Conservation (phyloP, 805 yeast species). For the Dipodascopsis uninucleata region DNA sequence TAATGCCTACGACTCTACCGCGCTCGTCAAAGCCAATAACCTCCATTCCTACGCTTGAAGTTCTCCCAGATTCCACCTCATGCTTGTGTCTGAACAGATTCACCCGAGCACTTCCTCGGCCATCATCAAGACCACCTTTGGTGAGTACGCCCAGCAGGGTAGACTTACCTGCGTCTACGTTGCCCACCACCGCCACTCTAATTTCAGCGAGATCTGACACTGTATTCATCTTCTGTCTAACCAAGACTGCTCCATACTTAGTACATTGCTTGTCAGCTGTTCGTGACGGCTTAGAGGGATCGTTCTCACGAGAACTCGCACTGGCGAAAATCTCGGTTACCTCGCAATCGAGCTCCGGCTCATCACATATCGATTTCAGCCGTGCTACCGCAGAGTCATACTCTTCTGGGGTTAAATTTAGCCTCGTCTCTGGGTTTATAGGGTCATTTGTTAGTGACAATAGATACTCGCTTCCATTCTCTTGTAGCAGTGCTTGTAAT, state of each 20-base stretch:
- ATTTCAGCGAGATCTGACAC: conserved; percentile 25
- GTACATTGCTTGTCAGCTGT: not conserved
- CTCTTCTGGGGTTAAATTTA: conserved; percentile 9
- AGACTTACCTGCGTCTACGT: conserved; percentile 29
- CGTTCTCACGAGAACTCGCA: not conserved
- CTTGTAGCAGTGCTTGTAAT: conserved; percentile 8
- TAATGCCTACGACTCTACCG: conserved; percentile 22
- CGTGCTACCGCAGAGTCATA: conserved; percentile 13
- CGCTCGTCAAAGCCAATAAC: conserved; percentile 26
- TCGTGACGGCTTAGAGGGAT: not conserved
- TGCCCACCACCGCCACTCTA: conserved; percentile 28
- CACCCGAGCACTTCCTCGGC: conserved; percentile 28
- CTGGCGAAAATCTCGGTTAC: conserved; percentile 13
- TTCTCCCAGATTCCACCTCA: conserved; percentile 26
- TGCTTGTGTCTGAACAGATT: conserved; percentile 27
- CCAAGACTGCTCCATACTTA: conserved; percentile 11
- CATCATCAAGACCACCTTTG: conserved; percentile 29
- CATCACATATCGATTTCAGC: conserved; percentile 8
- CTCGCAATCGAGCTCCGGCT: conserved; percentile 9
- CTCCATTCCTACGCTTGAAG: conserved; percentile 29
- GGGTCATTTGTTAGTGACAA: conserved; percentile 15
- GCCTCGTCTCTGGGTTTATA: conserved; percentile 7
- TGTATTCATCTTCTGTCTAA: conserved; percentile 9
- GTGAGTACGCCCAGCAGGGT: conserved; percentile 27
- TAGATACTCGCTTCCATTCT: conserved; percentile 21